Conservation (phyloP, 177 flowering plant genomes). For the Vitis hybrid region DNA sequence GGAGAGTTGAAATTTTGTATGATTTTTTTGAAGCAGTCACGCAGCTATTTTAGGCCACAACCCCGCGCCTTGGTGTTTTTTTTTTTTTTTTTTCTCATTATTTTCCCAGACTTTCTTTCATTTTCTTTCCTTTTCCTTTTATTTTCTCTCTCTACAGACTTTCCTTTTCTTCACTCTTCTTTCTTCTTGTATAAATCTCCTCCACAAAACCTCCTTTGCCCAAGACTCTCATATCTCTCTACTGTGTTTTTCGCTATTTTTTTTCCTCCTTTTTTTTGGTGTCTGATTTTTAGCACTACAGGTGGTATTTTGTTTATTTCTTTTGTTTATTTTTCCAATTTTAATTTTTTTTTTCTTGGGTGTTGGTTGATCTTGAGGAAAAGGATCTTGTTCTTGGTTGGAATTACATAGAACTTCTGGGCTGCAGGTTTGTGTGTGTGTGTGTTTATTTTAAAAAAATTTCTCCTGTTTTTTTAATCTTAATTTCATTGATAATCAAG, state of each 20-base stretch:
- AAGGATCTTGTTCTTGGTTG: background rate
- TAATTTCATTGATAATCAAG: background rate
- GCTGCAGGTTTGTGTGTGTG: constrained; percentile 7
- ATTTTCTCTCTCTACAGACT: background rate
- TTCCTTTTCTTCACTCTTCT: background rate
- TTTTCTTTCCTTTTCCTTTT: constrained; percentile 1
- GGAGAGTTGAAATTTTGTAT: background rate
- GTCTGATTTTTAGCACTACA: background rate
- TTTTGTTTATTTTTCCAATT: background rate
- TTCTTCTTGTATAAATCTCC: background rate
- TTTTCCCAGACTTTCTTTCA: background rate
- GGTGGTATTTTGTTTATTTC: constrained; percentile 1
- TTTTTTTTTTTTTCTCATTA: too few species aligned
- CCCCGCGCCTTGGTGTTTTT: background rate
- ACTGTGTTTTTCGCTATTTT: background rate
- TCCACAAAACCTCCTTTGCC: constrained; percentile 4
- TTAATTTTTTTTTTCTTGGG: background rate
- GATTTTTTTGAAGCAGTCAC: constrained; percentile 3
- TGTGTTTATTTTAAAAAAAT: background rate
- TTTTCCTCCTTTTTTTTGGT: background rate
- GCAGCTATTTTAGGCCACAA: background rate
- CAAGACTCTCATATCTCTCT: background rate
- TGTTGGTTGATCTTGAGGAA: background rate
- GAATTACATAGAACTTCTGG: background rate
- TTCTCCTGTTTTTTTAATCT: background rate